Evolutionary conservation across 306 rosid genomes (phyloP).

Genomic region (Malus asiatica): DNA sequence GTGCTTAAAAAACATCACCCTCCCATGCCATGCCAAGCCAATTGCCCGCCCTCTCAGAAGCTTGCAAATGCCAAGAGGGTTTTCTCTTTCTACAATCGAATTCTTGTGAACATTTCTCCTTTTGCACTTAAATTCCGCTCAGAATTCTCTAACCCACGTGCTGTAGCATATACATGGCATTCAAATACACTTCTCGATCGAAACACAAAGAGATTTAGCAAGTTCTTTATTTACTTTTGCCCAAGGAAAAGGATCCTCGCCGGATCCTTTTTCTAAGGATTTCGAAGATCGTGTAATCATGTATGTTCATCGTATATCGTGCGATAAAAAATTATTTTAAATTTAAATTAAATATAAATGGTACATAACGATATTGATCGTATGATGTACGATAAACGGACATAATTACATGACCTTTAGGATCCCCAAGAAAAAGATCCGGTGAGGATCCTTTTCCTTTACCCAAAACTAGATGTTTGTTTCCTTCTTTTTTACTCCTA

Average conservation of each 20-base stretch:
- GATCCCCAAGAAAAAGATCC: no score
- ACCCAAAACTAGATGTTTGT: background rate
- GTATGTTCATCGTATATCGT: no score
- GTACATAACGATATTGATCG: no score
- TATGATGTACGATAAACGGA: no score
- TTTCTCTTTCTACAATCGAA: slow-evolving; percentile 24
- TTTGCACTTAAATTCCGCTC: slow-evolving; percentile 32
- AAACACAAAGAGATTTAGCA: background rate
- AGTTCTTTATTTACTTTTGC: background rate
- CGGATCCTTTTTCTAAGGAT: no score
- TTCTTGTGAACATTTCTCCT: slow-evolving; percentile 32
- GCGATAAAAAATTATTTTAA: no score
- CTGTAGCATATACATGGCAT: slow-evolving; percentile 3
- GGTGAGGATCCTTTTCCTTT: no score
- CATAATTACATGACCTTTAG: no score
- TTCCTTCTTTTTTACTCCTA: background rate
- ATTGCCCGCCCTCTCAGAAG: background rate
- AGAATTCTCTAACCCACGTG: slow-evolving; percentile 31
- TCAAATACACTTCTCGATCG: background rate
- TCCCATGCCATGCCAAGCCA: slow-evolving; percentile 6
- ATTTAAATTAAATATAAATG: no score
- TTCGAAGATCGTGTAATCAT: no score
- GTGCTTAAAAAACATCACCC: slow-evolving; percentile 10
- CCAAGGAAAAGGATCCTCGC: no score
- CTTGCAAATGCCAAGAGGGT: slow-evolving; percentile 4